phyloP scores from a whole-genome alignment of 441 rosid species.

The Francoa sonchifolia region DNA sequence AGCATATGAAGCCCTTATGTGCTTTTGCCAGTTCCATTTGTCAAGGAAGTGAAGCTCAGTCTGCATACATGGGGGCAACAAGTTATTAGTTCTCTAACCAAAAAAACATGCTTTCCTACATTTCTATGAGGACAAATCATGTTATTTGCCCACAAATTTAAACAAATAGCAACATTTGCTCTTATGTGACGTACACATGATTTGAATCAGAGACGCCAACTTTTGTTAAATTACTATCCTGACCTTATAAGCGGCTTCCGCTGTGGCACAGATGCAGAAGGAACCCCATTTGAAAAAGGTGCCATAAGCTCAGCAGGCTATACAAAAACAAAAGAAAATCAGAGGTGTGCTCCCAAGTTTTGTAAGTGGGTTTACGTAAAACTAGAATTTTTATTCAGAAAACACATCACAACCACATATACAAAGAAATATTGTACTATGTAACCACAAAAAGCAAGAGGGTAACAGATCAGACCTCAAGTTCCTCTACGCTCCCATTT shows the following conservation, averaged over 20 bases:
- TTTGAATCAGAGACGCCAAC: neutral
- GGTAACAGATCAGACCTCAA: conserved; percentile 47
- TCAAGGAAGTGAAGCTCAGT: conserved; percentile 64
- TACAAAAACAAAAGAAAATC: conserved; percentile 7
- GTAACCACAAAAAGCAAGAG: conserved; percentile 3
- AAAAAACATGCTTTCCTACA: neutral
- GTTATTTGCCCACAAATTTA: too few relatives aligned
- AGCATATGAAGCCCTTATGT: too few relatives aligned
- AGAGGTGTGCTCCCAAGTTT: too few relatives aligned
- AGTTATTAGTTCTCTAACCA: neutral
- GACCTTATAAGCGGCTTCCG: conserved; percentile 75
- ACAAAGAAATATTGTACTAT: too few relatives aligned
- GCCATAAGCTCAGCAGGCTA: conserved; percentile 53
- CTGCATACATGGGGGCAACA: conserved; percentile 24
- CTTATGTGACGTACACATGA: too few relatives aligned
- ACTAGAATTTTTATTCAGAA: neutral
- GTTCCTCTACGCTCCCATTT: conserved; percentile 50
- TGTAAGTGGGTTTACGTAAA: neutral
- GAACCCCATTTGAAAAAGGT: conserved; percentile 17
- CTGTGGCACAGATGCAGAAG: conserved; percentile 32
- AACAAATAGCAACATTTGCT: too few relatives aligned
- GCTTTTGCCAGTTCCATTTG: conserved; percentile 51
- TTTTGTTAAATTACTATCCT: neutral
- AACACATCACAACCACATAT: neutral
- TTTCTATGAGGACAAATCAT: too few relatives aligned